phyloP scores from a whole-genome alignment of 345 rosid species.

The Corchorus olitorius region DNA sequence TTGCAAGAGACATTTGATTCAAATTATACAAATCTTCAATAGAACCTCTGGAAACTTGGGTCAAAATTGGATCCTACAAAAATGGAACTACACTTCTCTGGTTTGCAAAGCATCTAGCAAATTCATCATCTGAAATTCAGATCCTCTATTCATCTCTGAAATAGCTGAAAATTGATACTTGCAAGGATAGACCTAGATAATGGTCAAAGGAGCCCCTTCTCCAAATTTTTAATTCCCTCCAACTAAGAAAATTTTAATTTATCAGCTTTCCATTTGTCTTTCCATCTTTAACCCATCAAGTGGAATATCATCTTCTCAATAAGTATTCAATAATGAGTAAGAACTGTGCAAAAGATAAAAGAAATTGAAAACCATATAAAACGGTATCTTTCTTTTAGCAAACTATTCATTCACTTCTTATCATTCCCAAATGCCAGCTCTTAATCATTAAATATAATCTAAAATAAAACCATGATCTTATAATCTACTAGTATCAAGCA shows the following conservation, averaged over 20 bases:
- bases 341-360: slow-evolving; percentile 3
- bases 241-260: neutral
- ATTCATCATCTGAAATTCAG: neutral
- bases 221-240: neutral
- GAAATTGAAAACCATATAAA: neutral
- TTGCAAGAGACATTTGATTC: neutral
- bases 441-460: neutral
- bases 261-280: neutral
- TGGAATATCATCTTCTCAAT: slow-evolving; percentile 1
- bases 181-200: neutral
- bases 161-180: neutral
- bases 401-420: neutral
- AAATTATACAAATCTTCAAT: neutral
- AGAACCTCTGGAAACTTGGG: slow-evolving; percentile 4
- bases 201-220: neutral
- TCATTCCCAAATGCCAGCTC: neutral
- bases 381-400: neutral
- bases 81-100: neutral
- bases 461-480: neutral
- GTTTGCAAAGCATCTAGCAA: neutral
- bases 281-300: slow-evolving; percentile 9
- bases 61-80: neutral
- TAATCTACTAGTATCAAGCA: neutral
- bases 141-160: neutral
- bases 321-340: neutral